Base-by-base conservation (phyloP, 192 early-diverging fungal species). In the Chytriomyces sp. region DNA sequence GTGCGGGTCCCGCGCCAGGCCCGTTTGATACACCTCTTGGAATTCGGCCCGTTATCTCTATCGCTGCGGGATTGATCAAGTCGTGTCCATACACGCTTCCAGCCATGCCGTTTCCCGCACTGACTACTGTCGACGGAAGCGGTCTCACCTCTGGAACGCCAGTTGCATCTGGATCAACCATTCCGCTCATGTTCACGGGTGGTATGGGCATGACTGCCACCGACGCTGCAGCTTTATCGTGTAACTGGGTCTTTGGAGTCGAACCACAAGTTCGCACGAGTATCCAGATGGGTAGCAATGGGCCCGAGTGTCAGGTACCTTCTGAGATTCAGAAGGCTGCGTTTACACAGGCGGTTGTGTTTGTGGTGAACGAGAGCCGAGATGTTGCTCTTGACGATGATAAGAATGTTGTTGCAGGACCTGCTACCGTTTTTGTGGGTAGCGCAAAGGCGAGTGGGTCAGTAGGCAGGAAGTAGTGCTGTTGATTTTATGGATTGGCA, bases 1-100 rank as follows among this genome's bases (percentile, higher is more conserved):
- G 63, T 13, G 53, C 28, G 5, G 45, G 64, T 28, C 68, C 76
- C 4, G n/a, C 79, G 9, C 83, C 87, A 6, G 80, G 81, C 7
- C 35, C 85, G 0, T 89, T 89, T 49, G 88, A 89, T 62, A 82
- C 82, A 8, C 84, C 86, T 0, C 77, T 89, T 44, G 79, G 77
- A 4, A 64, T 82, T 57, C 67, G 73, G 6, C 77, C 85, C 45
- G 69, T 88, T 11, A 20, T 89, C 28, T 81, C 86, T 9, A 74
- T 89, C 28, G 88, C 87, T 4, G 81, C 79, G 45, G 79, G 79
- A 26, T 84, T 89, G 69, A 84, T 89, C 75, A 64, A 71, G 71
- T 26, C 43, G 5, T 88, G 88, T 69, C 80, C 81, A 2, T 78
- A 69, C 75, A 28, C 80, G 1, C 61, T 89, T 7, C 82, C 82